Percentiles rank a stretch among this genome's conserved stretches.
Evolutionary conservation across 116 monocot species (phyloP).

Genomic region (Phalaenopsis hybrid): DNA sequence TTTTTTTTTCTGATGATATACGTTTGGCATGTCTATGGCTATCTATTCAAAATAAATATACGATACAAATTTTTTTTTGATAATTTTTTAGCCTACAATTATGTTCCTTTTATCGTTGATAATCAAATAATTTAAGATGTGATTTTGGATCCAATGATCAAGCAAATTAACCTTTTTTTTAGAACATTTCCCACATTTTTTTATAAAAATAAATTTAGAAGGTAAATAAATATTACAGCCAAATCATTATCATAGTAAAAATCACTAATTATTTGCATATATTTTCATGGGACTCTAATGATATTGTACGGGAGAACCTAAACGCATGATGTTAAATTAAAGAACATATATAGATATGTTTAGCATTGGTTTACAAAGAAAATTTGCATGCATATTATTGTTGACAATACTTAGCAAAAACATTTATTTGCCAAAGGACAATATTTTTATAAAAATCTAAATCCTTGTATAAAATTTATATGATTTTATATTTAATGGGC

Average conservation of each 20-base stretch:
- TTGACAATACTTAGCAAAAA: no score
- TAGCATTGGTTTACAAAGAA: background rate
- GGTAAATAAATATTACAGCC: background rate
- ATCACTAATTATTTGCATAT: background rate
- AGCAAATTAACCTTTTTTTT: background rate
- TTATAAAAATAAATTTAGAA: background rate
- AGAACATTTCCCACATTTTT: background rate
- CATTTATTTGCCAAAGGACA: no score
- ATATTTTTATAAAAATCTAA: no score
- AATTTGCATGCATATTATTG: background rate
- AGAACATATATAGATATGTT: background rate
- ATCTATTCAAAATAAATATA: background rate
- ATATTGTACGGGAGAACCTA: background rate
- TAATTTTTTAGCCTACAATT: background rate
- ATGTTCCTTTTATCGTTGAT: background rate
- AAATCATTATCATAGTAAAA: background rate
- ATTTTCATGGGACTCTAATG: background rate
- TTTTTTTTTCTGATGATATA: background rate
- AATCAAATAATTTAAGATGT: background rate
- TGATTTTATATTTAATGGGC: no score
- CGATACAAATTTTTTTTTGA: background rate
- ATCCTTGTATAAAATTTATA: no score
- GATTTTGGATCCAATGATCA: background rate
- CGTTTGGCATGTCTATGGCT: background rate
- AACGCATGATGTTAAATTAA: background rate